Evolutionary conservation across 257 asterid genomes (phyloP).

Genomic region (Osmanthus fragrans): DNA sequence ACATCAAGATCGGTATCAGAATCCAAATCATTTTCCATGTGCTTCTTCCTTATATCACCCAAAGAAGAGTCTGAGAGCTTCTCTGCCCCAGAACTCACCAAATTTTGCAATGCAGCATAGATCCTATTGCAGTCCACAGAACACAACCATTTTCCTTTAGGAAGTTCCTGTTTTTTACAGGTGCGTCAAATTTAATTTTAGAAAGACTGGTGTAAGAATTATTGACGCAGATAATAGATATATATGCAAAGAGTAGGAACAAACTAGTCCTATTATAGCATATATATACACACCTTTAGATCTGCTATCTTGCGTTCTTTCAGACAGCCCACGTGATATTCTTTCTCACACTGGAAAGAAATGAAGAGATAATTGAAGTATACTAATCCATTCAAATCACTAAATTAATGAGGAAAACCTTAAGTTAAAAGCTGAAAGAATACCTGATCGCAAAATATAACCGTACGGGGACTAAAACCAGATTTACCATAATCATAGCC

Average conservation of each 20-base stretch:
- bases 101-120: conserved; percentile 63
- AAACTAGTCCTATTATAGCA: conserved; percentile 14
- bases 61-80: conserved; percentile 67
- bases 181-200: conserved; percentile 9
- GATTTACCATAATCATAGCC: conserved; percentile 92
- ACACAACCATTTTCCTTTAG: conserved; percentile 97
- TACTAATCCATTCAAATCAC: not conserved
- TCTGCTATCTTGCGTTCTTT: conserved; percentile 87
- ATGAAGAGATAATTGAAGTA: not conserved
- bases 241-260: not conserved
- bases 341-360: not conserved
- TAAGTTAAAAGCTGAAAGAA: conserved; percentile 13
- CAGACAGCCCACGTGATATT: conserved; percentile 37
- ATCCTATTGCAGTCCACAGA: conserved; percentile 71
- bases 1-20: conserved; percentile 57
- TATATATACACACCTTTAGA: conserved; percentile 62
- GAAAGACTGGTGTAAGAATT: not conserved
- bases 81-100: conserved; percentile 74
- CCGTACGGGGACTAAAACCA: conserved; percentile 99
- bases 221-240: not conserved
- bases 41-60: conserved; percentile 61
- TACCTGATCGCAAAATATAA: conserved; percentile 97
- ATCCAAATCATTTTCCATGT: conserved; percentile 28
- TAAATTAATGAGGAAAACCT: not conserved
- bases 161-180: conserved; percentile 66